Base-by-base conservation (phyloP, 768 basidiomycete species). In the Collybiopsis luxurians region DNA sequence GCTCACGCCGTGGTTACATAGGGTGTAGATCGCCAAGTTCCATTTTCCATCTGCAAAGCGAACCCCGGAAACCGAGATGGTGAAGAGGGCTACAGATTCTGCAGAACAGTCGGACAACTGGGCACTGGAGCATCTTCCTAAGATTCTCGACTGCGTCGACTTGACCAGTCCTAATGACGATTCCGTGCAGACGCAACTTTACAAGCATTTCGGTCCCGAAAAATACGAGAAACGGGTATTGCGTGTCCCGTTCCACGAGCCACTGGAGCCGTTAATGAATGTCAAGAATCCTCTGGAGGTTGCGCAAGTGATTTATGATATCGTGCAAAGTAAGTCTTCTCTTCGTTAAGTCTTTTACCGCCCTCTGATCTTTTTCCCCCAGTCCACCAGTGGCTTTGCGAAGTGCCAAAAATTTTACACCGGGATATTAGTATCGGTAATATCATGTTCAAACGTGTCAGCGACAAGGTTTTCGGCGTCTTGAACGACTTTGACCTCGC, bases 371-470 rank as follows among this genome's bases (percentile, higher is more conserved):
- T 17, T n/a, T 48, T 17, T 31, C 13, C 26, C 4, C n/a, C n/a
- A n/a, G 54, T 40, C 21, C 53, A 61, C 52, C 40, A 31, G 19
- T 31, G 28, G 53, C 31, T 55, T 19, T 52, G 26, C 38, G 59
- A 60, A n/a, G 7, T 39, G 19, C 26, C 44, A 26, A 36, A 46
- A 11, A 53, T 58, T 28, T 49, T 54, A 15, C 57, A 61, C 47
- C 60, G 56, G 13, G 57, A 61, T 30, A 44, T 61, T 24, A 61
- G 60, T 31, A 26, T 31, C 13, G 44, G 38, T 21, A 61, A 61
- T 43, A 56, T 61, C 23, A 60, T 61, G 60, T 34, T 24, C 42
- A 12, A 54, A 47, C 47, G 62, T 21, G 15, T 38, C 40, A 31
- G 62, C 52, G 24, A 43, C 54, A 40, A 58, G 36, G 28, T 43